Conservation (phyloP, 176 grass and related monocot genomes). For the Triticum dicoccoides region DNA sequence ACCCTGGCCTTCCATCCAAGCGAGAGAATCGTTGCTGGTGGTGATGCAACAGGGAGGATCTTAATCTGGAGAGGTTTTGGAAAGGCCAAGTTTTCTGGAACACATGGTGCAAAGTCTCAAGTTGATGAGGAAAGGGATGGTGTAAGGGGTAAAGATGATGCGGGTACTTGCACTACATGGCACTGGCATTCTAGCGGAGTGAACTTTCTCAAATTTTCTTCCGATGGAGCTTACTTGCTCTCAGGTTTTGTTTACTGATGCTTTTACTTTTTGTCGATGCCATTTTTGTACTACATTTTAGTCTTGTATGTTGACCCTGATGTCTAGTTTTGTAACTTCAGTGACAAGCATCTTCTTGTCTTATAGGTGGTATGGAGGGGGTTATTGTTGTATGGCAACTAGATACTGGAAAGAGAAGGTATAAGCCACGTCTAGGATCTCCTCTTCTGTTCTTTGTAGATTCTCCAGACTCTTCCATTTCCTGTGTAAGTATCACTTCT, state of each 20-base stretch:
- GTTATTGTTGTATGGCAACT: constrained; percentile 98
- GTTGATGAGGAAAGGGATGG: constrained; percentile 65
- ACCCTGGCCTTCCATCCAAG: constrained; percentile 85
- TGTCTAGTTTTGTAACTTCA: not conserved
- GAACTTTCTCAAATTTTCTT: constrained; percentile 77
- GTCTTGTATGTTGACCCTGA: not conserved
- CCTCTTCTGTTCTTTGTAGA: constrained; percentile 85
- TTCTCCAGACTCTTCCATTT: constrained; percentile 90
- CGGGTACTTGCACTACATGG: constrained; percentile 69
- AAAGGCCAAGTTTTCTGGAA: constrained; percentile 50
- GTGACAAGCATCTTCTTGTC: constrained; percentile 6
- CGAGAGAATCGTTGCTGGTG: constrained; percentile 65
- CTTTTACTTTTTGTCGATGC: not conserved
- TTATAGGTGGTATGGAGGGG: constrained; percentile 89
- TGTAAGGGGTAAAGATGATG: constrained; percentile 68
- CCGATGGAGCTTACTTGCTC: constrained; percentile 82
- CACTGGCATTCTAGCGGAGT: constrained; percentile 85
- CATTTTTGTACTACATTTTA: not conserved
- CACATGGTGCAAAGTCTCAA: constrained; percentile 29
- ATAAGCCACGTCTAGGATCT: constrained; percentile 83
- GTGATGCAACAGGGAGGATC: constrained; percentile 78
- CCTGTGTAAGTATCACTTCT: constrained; percentile 62
- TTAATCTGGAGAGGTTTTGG: constrained; percentile 84
- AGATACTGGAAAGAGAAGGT: constrained; percentile 86
- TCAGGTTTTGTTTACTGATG: constrained; percentile 58